Evolutionary conservation across 2,329 filamentous ascomycete species (phyloP).

Genomic region (Aspergillus transmontanensis): DNA sequence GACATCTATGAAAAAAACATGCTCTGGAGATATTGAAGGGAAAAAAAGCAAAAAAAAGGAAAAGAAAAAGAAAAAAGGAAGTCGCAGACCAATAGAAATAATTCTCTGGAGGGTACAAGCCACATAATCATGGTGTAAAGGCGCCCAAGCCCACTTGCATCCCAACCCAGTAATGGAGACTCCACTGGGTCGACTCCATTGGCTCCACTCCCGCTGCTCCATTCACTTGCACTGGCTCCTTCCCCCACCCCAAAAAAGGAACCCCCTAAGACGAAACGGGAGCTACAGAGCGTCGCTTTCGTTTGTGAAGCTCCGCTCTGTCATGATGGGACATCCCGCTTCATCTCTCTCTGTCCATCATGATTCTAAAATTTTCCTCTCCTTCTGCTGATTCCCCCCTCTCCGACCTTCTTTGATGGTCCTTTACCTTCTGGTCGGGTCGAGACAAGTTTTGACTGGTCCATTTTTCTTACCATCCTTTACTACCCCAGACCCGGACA

Average conservation of each 20-base stretch:
- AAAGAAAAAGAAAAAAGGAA: neutral
- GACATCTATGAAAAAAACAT: neutral
- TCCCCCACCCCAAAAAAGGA: conserved; percentile 11
- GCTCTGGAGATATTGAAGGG: neutral
- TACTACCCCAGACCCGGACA: conserved; percentile 16
- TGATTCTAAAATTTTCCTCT: neutral
- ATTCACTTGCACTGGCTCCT: conserved; percentile 12
- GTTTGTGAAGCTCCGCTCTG: conserved; percentile 25
- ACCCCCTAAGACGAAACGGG: conserved; percentile 12
- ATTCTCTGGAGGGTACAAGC: conserved; percentile 2
- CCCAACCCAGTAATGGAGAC: conserved; percentile 14
- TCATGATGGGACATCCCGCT: conserved; percentile 17
- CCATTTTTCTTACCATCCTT: neutral
- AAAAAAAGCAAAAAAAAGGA: neutral
- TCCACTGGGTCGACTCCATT: conserved; percentile 12
- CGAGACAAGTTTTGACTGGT: conserved; percentile 1
- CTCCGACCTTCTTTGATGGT: neutral
- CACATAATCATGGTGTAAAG: conserved; percentile 13
- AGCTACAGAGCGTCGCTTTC: conserved; percentile 16
- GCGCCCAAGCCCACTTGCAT: conserved; percentile 17
- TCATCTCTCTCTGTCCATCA: neutral
- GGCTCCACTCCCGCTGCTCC: conserved; percentile 24
- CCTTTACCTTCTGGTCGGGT: neutral
- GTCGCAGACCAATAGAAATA: neutral
- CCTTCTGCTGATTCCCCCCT: neutral